Percentiles rank a stretch among this genome's conserved stretches.
These are phyloP conservation scores for Boletus fagicola DNA, from an alignment of 768 basidiomycete species.

Conservation along the genomic window DNA sequence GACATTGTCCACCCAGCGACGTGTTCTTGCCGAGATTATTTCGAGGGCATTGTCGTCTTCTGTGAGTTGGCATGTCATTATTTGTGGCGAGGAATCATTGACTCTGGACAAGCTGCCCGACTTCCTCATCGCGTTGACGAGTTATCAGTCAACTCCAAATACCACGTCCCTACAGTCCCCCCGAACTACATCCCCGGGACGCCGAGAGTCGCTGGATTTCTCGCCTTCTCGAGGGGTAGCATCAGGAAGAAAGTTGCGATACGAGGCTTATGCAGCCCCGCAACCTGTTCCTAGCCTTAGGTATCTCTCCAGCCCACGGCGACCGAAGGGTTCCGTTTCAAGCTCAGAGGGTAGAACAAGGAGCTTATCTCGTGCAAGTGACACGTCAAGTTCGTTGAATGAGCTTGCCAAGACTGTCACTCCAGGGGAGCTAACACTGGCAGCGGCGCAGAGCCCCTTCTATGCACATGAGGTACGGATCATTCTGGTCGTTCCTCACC, in stretches of 20 bases:
- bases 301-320: constrained; percentile 31
- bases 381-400: constrained; percentile 22
- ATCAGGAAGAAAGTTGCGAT: constrained; percentile 55
- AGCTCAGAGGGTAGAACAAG: constrained; percentile 35
- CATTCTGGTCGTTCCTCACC: neutral
- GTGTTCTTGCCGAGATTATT: constrained; percentile 47
- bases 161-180: constrained; percentile 7
- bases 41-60: constrained; percentile 51
- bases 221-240: constrained; percentile 28
- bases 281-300: constrained; percentile 47
- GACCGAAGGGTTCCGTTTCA: constrained; percentile 36
- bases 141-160: constrained; percentile 22
- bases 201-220: constrained; percentile 16
- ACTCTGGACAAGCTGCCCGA: constrained; percentile 60
- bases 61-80: constrained; percentile 37
- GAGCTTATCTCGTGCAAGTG: constrained; percentile 32
- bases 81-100: constrained; percentile 4
- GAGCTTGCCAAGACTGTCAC: constrained; percentile 30
- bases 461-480: constrained; percentile 20
- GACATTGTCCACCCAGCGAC: constrained; percentile 43
- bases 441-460: constrained; percentile 19
- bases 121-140: constrained; percentile 53
- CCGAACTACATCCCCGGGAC: constrained; percentile 10
- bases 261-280: constrained; percentile 68
- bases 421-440: constrained; percentile 33